phyloP scores from a whole-genome alignment of 2,329 filamentous ascomycete species.

The Neofusicoccum kwambonambiense region DNA sequence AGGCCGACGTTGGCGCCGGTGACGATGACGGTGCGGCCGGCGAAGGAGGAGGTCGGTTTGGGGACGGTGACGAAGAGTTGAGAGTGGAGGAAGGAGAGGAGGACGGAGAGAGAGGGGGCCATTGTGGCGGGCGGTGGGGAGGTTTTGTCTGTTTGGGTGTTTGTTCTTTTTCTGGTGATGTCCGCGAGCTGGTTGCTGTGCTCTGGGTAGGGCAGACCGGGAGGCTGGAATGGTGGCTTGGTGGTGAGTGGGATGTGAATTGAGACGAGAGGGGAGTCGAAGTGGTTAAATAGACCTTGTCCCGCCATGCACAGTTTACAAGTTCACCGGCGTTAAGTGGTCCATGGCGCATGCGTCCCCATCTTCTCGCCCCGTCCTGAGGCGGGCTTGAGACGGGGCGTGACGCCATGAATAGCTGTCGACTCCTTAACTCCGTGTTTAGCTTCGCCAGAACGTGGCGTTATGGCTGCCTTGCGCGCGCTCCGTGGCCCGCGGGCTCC shows the following conservation, averaged over 20 bases:
- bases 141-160: not conserved
- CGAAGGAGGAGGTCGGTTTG: conserved; percentile 27
- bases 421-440: not conserved
- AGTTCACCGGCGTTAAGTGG: too few relatives aligned
- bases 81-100: conserved; percentile 35
- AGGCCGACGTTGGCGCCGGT: conserved; percentile 51
- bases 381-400: not conserved
- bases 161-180: not conserved
- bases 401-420: not conserved
- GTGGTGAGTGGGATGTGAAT: not conserved
- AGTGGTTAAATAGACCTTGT: not conserved
- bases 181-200: too few relatives aligned
- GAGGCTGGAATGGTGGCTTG: not conserved
- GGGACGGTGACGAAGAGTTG: conserved; percentile 41
- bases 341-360: too few relatives aligned
- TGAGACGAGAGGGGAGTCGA: too few relatives aligned
- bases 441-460: not conserved
- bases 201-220: too few relatives aligned
- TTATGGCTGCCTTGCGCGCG: too few relatives aligned
- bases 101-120: not conserved
- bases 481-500: too few relatives aligned
- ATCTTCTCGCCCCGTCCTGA: too few relatives aligned
- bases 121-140: not conserved
- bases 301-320: too few relatives aligned
- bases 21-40: conserved; percentile 44